Evolutionary conservation across 352 stramenopile genomes (phyloP).

Genomic region (Peronospora belbahrii): DNA sequence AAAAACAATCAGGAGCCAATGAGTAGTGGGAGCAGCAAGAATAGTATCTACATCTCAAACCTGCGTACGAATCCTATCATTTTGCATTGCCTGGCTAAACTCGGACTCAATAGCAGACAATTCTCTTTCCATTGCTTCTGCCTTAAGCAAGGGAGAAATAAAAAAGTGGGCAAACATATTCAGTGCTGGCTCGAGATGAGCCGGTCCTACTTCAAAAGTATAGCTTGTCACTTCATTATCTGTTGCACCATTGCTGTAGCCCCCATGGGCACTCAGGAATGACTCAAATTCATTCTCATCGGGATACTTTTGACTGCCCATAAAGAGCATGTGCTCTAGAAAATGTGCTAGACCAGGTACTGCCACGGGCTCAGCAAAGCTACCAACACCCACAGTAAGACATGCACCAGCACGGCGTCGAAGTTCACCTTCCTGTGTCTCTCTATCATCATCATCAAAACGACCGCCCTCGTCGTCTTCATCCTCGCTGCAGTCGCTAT

Average conservation of each 20-base stretch:
- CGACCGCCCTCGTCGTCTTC: too few species aligned
- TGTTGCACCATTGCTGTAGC: conserved; percentile 89
- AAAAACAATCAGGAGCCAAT: not conserved
- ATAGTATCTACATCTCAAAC: conserved; percentile 9
- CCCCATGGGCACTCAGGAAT: conserved; percentile 84
- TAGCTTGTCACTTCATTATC: conserved; percentile 91
- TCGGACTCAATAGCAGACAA: conserved; percentile 84
- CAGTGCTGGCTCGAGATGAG: conserved; percentile 54
- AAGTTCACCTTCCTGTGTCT: conserved; percentile 15
- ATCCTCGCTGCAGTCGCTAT: conserved; percentile 27
- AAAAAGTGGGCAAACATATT: conserved; percentile 95
- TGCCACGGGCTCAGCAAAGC: conserved; percentile 60
- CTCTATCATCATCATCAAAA: conserved; percentile 38
- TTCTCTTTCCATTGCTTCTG: conserved; percentile 73
- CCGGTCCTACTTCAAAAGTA: conserved; percentile 87
- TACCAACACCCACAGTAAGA: conserved; percentile 61
- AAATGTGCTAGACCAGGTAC: conserved; percentile 85
- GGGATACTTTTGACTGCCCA: conserved; percentile 89
- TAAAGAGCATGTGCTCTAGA: conserved; percentile 96
- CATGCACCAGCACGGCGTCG: conserved; percentile 48
- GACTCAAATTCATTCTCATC: conserved; percentile 90
- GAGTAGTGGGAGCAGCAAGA: conserved; percentile 1
- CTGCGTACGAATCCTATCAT: conserved; percentile 51
- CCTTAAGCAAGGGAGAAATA: conserved; percentile 80
- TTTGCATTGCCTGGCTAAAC: conserved; percentile 75